These are phyloP conservation scores for Astraeus odoratus DNA, from an alignment of 768 basidiomycete genomes.

Conservation along the genomic window DNA sequence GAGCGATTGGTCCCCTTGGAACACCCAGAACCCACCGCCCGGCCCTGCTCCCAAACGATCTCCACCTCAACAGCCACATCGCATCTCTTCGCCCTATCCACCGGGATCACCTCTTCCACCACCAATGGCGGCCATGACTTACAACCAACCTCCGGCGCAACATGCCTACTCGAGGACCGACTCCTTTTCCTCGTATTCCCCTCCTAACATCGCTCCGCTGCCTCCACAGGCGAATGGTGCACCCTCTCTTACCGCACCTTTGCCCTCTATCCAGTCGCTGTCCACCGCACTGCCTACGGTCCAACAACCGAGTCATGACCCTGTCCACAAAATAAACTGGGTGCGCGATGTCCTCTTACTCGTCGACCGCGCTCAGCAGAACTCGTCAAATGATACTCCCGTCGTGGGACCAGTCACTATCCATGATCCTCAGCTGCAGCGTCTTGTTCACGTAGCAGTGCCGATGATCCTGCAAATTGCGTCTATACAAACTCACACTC, in stretches of 20 bases:
- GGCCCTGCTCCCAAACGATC: constrained; percentile 17
- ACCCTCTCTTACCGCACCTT: constrained; percentile 56
- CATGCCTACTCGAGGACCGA: constrained; percentile 15
- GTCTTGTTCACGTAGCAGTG: constrained; percentile 59
- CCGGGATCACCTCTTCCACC: constrained; percentile 19
- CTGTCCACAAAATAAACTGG: constrained; percentile 65
- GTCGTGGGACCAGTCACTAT: constrained; percentile 47
- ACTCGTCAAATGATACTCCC: constrained; percentile 35
- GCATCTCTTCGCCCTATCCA: constrained; percentile 16
- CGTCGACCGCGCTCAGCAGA: constrained; percentile 48
- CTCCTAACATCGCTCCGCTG: constrained; percentile 19
- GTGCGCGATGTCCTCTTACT: constrained; percentile 76
- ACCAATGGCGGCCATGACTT: constrained; percentile 16
- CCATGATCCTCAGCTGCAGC: constrained; percentile 50
- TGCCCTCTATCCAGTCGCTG: constrained; percentile 61
- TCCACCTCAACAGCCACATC: constrained; percentile 18
- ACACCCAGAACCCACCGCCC: constrained; percentile 11
- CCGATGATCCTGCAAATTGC: constrained; percentile 57
- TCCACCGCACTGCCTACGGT: constrained; percentile 42
- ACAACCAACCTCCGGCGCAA: constrained; percentile 19
- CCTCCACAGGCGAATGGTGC: constrained; percentile 16
- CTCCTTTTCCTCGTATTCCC: constrained; percentile 10
- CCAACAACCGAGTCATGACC: constrained; percentile 50
- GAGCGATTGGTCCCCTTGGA: constrained; percentile 21
- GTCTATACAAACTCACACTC: constrained; percentile 27